Evolutionary conservation across 202 grass and related monocot genomes (phyloP).

Genomic region (Brachypodium distachyon): DNA sequence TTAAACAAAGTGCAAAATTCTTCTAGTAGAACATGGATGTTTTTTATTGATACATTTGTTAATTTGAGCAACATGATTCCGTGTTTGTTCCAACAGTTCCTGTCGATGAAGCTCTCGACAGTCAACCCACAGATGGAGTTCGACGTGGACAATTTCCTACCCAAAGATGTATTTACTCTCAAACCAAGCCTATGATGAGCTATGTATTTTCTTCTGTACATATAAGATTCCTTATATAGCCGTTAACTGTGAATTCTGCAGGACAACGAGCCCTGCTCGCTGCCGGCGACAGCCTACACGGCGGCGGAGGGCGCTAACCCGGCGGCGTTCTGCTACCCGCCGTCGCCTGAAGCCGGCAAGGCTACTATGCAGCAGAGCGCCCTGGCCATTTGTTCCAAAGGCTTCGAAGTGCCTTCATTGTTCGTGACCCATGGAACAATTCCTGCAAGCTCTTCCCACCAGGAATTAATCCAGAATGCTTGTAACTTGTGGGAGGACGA

Average conservation of each 20-base stretch:
- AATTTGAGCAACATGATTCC: not conserved
- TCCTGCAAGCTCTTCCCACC: not conserved
- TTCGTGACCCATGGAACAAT: not conserved
- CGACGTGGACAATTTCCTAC: slow-evolving; percentile 25
- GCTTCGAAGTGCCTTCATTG: not conserved
- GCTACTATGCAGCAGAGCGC: not conserved
- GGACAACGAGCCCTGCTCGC: not conserved
- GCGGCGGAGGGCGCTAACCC: too few relatives aligned
- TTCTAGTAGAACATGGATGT: too few relatives aligned
- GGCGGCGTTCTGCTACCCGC: slow-evolving; percentile 20
- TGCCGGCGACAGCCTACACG: too few relatives aligned
- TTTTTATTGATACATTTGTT: not conserved
- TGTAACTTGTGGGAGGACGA: slow-evolving; percentile 43
- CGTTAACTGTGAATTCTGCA: not conserved
- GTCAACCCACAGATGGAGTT: slow-evolving; percentile 51
- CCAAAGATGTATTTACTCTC: slow-evolving; percentile 37
- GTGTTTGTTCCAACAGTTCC: slow-evolving; percentile 45
- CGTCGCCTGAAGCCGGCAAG: not conserved
- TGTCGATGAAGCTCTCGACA: slow-evolving; percentile 76
- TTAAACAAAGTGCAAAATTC: too few relatives aligned
- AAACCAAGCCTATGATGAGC: too few relatives aligned
- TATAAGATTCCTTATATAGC: too few relatives aligned
- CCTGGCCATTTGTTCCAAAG: slow-evolving; percentile 6
- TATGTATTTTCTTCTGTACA: too few relatives aligned
- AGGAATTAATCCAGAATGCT: slow-evolving; percentile 18